Percentiles rank a stretch among this genome's conserved stretches.
phyloP scores from a whole-genome alignment of 1,284 basidiomycete genomes.

The Pascua guehoae region DNA sequence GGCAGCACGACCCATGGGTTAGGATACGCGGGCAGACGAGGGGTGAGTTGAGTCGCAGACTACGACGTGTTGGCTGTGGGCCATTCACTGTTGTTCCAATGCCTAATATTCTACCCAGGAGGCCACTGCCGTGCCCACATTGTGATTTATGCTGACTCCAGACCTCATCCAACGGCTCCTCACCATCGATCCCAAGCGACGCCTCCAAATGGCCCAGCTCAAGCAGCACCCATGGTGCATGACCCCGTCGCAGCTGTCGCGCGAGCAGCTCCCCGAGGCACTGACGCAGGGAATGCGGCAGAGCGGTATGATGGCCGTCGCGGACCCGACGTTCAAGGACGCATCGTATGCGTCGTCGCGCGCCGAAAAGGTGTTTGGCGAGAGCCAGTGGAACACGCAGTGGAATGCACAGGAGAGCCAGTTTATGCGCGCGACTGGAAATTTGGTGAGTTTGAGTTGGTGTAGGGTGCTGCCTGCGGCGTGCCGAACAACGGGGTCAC shows the following conservation, averaged over 20 bases:
- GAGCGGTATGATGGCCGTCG: constrained; percentile 64
- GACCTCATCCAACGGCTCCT: constrained; percentile 72
- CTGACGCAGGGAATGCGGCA: constrained; percentile 64
- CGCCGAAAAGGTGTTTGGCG: constrained; percentile 32
- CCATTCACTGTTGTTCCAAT: too few relatives aligned
- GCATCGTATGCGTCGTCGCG: constrained; percentile 32
- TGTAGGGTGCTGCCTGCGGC: too few relatives aligned
- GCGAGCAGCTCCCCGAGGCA: constrained; percentile 62
- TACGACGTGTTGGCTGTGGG: too few relatives aligned
- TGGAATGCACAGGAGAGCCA: constrained; percentile 45
- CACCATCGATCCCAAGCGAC: constrained; percentile 64
- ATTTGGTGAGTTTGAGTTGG: constrained; percentile 33
- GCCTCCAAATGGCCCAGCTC: constrained; percentile 69
- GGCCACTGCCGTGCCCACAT: too few relatives aligned
- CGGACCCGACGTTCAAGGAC: constrained; percentile 54
- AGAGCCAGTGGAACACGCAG: constrained; percentile 32
- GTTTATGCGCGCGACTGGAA: constrained; percentile 47
- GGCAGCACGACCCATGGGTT: constrained; percentile 77
- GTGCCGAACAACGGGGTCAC: too few relatives aligned
- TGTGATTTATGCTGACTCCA: constrained; percentile 34
- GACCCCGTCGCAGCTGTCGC: constrained; percentile 59
- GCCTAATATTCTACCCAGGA: too few relatives aligned
- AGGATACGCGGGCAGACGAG: constrained; percentile 61
- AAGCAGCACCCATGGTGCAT: constrained; percentile 73
- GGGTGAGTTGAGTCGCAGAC: constrained; percentile 52